Evolutionary conservation across 2,329 filamentous ascomycete genomes (phyloP).

Genomic region (Calonectria naviculata): DNA sequence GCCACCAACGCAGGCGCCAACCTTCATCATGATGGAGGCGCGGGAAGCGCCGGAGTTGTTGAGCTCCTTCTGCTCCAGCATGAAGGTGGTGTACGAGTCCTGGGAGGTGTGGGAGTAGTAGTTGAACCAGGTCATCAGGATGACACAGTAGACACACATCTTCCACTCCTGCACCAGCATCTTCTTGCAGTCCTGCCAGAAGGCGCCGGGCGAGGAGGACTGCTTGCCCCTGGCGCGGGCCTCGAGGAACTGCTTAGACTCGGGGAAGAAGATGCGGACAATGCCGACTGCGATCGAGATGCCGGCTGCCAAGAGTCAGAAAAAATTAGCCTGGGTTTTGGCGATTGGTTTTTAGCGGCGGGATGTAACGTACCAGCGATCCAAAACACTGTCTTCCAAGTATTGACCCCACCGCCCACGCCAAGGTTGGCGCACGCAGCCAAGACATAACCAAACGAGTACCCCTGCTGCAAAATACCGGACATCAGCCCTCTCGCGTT

Average conservation of each 20-base stretch:
- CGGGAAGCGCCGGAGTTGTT: slow-evolving; percentile 71
- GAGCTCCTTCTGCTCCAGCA: slow-evolving; percentile 78
- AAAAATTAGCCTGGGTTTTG: not conserved
- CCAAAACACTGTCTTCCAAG: slow-evolving; percentile 84
- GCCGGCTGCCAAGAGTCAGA: slow-evolving; percentile 57
- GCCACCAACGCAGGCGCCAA: slow-evolving; percentile 79
- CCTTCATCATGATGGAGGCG: slow-evolving; percentile 86
- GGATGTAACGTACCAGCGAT: slow-evolving; percentile 58
- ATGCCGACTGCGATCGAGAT: slow-evolving; percentile 77
- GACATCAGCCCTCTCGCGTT: slow-evolving; percentile 84
- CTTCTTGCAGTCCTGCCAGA: slow-evolving; percentile 75
- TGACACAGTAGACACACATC: slow-evolving; percentile 80
- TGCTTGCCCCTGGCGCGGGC: slow-evolving; percentile 71
- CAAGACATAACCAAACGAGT: slow-evolving; percentile 82
- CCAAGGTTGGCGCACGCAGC: slow-evolving; percentile 81
- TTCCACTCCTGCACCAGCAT: slow-evolving; percentile 80
- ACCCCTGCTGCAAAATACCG: slow-evolving; percentile 85
- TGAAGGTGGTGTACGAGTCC: slow-evolving; percentile 85
- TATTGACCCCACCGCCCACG: slow-evolving; percentile 70
- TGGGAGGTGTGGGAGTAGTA: slow-evolving; percentile 84
- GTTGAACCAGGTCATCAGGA: slow-evolving; percentile 83
- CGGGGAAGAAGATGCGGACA: slow-evolving; percentile 75
- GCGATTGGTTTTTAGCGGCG: not conserved
- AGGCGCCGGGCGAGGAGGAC: slow-evolving; percentile 58
- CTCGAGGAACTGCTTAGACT: slow-evolving; percentile 80